Evolutionary conservation across 2,329 filamentous ascomycete species (phyloP), one percentile per base, ranked within the genome.

Genomic region (Aspergillus piperis): DNA sequence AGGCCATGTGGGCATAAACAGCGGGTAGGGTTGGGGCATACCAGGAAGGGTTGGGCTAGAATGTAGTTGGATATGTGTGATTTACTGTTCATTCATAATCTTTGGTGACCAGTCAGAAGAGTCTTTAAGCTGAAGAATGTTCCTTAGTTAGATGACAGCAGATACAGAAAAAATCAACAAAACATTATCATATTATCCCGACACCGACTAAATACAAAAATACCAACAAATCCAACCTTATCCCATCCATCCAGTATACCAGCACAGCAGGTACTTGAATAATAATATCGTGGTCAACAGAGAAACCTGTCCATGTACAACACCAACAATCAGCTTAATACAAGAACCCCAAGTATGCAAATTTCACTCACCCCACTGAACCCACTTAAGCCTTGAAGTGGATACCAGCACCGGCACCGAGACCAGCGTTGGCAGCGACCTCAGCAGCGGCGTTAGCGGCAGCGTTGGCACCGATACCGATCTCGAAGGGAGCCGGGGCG

Each of bases 1-100:
- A 60, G 38, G 67, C 65, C 11, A 75, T 73, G 56, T 75, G 69
- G 63, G 72, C 73, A 6, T 75, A 58, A 59, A 13, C 11, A 36
- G 4, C 11, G 4, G 11, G 32, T 58, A 41, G 30, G 10, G 2
- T 30, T 11, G 27, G 27, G 27, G 27, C 10, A 4, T 11, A 11
- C 27, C 0, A 10, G 8, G 11, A n/a, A 19, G 13, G n/a, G 6
- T 1, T 30, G 15, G 10, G 23, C 1, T 15, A 13, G n/a, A 13
- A 2, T 13, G 27, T 23, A 2, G 41, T 7, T 23, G 19, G 41
- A 44, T 21, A 7, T 21, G 2, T 44, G 19, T 44, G 8, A 11
- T 23, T 32, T 32, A 5, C 11, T 3, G 10, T 13, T 2, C 30
- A 13, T 32, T 11, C 1, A 11, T 36, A 5, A 30, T 30, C 11